Evolutionary conservation across 352 stramenopile genomes (phyloP).

Genomic region (Blastocystis sp.): DNA sequence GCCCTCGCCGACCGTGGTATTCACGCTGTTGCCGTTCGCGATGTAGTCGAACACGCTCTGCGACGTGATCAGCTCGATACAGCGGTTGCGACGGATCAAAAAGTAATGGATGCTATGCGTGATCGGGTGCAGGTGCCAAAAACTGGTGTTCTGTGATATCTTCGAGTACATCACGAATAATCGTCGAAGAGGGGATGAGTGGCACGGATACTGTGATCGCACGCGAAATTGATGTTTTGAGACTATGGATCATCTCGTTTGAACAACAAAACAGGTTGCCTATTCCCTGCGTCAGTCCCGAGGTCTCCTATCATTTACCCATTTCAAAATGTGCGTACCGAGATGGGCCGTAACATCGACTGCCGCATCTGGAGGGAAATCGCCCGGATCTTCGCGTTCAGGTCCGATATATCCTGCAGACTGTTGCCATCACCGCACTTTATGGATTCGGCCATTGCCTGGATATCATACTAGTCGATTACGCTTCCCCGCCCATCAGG

Average conservation of each 20-base stretch:
- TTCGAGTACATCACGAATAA: constrained; percentile 43
- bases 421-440: neutral
- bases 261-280: neutral
- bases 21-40: constrained; percentile 22
- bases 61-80: constrained; percentile 27
- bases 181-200: constrained; percentile 3
- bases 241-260: neutral
- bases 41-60: constrained; percentile 66
- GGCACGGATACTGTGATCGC: constrained; percentile 53
- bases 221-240: constrained; percentile 56
- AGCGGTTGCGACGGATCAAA: constrained; percentile 15
- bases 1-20: constrained; percentile 1
- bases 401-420: neutral
- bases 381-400: neutral
- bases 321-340: neutral
- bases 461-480: constrained; percentile 37
- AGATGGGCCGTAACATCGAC: neutral
- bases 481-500: neutral
- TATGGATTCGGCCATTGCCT: neutral
- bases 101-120: constrained; percentile 58
- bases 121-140: neutral
- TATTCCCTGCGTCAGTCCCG: neutral
- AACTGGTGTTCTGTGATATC: constrained; percentile 60
- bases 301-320: neutral
- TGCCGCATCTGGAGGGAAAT: constrained; percentile 22